phyloP scores from a whole-genome alignment of 1,139 yeast species.

The Debaryomyces udenii region DNA sequence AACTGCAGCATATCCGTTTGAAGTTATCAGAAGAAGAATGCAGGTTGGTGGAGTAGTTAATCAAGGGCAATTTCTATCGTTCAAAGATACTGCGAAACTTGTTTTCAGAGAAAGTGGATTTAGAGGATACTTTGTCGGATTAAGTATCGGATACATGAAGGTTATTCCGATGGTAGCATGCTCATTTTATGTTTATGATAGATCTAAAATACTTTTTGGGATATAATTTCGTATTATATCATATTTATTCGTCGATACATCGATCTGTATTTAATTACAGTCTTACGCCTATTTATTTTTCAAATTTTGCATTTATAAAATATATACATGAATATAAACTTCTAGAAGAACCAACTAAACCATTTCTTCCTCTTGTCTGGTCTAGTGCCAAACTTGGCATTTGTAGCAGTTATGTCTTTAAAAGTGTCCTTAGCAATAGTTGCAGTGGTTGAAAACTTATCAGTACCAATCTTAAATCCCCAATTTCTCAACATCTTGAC shows the following conservation, averaged over 20 bases:
- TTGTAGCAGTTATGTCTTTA: slow-evolving; percentile 42
- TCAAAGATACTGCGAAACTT: slow-evolving; percentile 54
- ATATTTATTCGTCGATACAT: slow-evolving; percentile 9
- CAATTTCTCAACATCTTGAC: slow-evolving; percentile 66
- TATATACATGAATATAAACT: slow-evolving; percentile 11
- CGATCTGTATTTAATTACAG: slow-evolving; percentile 2
- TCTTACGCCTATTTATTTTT: slow-evolving; percentile 8
- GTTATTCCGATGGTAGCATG: slow-evolving; percentile 98
- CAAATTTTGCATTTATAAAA: not conserved
- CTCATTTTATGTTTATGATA: slow-evolving; percentile 90
- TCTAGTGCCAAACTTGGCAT: slow-evolving; percentile 54
- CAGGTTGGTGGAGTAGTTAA: slow-evolving; percentile 88
- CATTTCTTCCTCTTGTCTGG: slow-evolving; percentile 58
- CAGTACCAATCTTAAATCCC: slow-evolving; percentile 81
- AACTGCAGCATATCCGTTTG: slow-evolving; percentile 96
- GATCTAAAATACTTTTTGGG: slow-evolving; percentile 70
- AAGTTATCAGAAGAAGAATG: slow-evolving; percentile 91
- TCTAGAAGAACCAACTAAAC: slow-evolving; percentile 61
- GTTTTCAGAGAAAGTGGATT: slow-evolving; percentile 75
- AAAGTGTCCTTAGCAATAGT: slow-evolving; percentile 39
- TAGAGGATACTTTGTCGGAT: slow-evolving; percentile 88
- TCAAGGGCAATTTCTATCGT: slow-evolving; percentile 60
- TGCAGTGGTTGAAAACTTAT: slow-evolving; percentile 40
- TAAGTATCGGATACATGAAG: slow-evolving; percentile 91
- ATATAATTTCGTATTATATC: slow-evolving; percentile 34